These are phyloP conservation scores for Orychophragmus violaceus DNA, from an alignment of 345 rosid genomes.

Conservation along the genomic window DNA sequence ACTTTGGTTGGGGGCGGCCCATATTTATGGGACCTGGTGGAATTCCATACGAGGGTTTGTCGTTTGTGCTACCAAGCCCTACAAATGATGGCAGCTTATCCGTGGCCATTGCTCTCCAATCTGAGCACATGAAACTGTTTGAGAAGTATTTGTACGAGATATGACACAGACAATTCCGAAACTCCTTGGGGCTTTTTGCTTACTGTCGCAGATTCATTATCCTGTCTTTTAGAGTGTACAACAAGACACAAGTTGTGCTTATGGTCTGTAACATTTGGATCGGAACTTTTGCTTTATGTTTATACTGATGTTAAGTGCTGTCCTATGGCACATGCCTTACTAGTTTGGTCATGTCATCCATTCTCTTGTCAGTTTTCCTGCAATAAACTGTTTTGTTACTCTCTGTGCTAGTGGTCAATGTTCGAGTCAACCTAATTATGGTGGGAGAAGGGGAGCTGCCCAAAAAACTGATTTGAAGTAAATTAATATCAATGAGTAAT, in stretches of 20 bases:
- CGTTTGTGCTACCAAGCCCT: conserved; percentile 74
- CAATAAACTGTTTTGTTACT: not conserved
- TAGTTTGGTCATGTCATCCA: not conserved
- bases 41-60: conserved; percentile 70
- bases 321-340: not conserved
- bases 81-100: conserved; percentile 70
- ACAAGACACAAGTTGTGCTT: conserved; percentile 3
- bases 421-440: not conserved
- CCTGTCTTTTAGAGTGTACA: conserved; percentile 25
- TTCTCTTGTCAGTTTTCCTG: not conserved
- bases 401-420: not conserved
- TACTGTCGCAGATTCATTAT: conserved; percentile 8
- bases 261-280: conserved; percentile 26
- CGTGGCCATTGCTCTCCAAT: conserved; percentile 72
- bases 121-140: conserved; percentile 74
- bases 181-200: conserved; percentile 18
- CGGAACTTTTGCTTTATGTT: conserved; percentile 17
- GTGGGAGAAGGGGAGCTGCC: not conserved
- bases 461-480: not conserved
- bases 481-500: not conserved
- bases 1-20: conserved; percentile 95
- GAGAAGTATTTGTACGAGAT: conserved; percentile 51
- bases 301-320: conserved; percentile 23
- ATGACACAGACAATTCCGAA: conserved; percentile 4
- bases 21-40: conserved; percentile 94